A percentile compares a stretch with the other conserved stretches of the same genome.
Conservation (phyloP, 2,329 filamentous ascomycete genomes). For the Nemania sp. region DNA sequence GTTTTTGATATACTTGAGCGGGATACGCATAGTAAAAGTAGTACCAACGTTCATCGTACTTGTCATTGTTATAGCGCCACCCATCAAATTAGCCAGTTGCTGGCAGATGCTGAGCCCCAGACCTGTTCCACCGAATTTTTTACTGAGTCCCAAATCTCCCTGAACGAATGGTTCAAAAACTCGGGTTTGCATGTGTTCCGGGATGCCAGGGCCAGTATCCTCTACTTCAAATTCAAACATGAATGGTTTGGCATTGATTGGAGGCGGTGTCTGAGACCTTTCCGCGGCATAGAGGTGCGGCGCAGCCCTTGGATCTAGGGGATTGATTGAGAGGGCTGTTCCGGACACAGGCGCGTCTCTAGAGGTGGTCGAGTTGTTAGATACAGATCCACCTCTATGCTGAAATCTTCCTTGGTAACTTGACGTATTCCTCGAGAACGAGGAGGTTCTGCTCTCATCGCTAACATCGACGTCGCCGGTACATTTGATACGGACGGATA, state of each 20-base stretch:
- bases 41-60: conserved; percentile 76
- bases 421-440: conserved; percentile 52
- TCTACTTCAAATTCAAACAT: conserved; percentile 86
- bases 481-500: conserved; percentile 77
- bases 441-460: conserved; percentile 53
- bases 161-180: conserved; percentile 96
- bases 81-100: conserved; percentile 82
- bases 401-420: conserved; percentile 47
- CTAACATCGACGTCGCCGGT: conserved; percentile 58
- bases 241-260: conserved; percentile 64
- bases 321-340: conserved; percentile 65
- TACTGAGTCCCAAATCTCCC: conserved; percentile 85
- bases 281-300: conserved; percentile 55
- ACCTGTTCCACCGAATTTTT: conserved; percentile 87
- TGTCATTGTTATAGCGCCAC: conserved; percentile 70
- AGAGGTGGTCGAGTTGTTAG: conserved; percentile 55
- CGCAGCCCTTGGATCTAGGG: conserved; percentile 58
- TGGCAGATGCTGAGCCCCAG: conserved; percentile 87
- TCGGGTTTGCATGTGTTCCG: conserved; percentile 73
- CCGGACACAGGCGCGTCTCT: conserved; percentile 44
- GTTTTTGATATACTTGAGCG: conserved; percentile 74
- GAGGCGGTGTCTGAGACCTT: conserved; percentile 62
- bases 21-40: conserved; percentile 81
- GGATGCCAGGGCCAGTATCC: conserved; percentile 86
- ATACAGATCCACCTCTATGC: conserved; percentile 52